Evolutionary conservation across 2,329 filamentous ascomycete genomes (phyloP), one percentile per base, ranked within the genome.

Genomic region (Ilyonectria sp.): DNA sequence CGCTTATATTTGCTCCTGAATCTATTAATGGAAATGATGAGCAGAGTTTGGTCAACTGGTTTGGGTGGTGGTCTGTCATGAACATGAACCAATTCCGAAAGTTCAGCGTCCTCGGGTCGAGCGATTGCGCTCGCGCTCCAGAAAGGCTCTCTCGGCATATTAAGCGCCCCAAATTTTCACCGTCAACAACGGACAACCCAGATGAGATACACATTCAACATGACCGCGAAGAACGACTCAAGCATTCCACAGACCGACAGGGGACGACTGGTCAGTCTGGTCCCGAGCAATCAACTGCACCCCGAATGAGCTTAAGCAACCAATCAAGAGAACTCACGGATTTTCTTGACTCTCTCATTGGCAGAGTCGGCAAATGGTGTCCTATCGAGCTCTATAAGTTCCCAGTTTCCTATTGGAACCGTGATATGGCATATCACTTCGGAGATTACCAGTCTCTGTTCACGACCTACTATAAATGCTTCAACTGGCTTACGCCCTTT

Each of bases 1-100:
- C 83, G 3, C 71, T 90, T 6, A 74, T 86, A 2, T 85, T 83
- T 74, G 86, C 85, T 0, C 83, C 84, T 15, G 72, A 80, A 4
- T 76, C 69, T 1, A 86, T 91, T 50, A 85, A 90, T 62, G 81
- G 84, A 1, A 87, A 88, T 61, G 89, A 91, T 67, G 90, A 92
- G 73, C 86, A 90, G 73, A 89, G 86, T 63, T 79, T 92, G 31
- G 84, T 91, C 10, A 88, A 90, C 68, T 91, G 87, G 86, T 91
- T 90, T 75, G 88, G 86, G 1, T 87, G 82, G 77, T 91, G 89
- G 89, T 82, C 87, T 1, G 79, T 82, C 35, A 67, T 77, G 62
- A 84, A 85, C 33, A 73, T 88, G 40, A 84, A 89, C 63, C 78
- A 79, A 46, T 88, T 85, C 71, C 84, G 88, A 35, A 85, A 83